Conservation (phyloP, 116 monocot genomes). For the Trichopus zeylanicus region DNA sequence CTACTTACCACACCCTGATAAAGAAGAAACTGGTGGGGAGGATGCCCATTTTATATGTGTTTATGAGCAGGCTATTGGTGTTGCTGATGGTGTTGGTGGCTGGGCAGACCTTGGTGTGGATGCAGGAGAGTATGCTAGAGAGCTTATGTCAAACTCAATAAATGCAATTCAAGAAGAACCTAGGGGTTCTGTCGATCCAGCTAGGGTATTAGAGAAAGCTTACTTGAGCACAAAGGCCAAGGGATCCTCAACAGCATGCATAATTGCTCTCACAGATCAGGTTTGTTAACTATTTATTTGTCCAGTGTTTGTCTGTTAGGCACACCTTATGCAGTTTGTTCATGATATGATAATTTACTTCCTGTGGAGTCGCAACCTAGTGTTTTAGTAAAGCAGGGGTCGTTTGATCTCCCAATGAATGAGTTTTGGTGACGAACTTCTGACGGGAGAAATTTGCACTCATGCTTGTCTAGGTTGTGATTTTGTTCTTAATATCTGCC, state of each 20-base stretch:
- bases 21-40: slow-evolving; percentile 91
- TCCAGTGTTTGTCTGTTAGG: background rate
- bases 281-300: slow-evolving; percentile 20
- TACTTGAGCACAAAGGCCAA: slow-evolving; percentile 67
- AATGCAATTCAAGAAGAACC: slow-evolving; percentile 77
- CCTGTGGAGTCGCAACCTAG: no score
- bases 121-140: slow-evolving; percentile 84
- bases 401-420: no score
- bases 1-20: slow-evolving; percentile 90
- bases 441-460: no score
- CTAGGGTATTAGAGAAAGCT: slow-evolving; percentile 85
- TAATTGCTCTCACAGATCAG: slow-evolving; percentile 84
- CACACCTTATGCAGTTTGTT: background rate
- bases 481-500: no score
- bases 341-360: background rate
- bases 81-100: slow-evolving; percentile 98
- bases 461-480: no score
- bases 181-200: slow-evolving; percentile 76
- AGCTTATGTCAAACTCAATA: slow-evolving; percentile 81
- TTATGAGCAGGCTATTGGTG: slow-evolving; percentile 81
- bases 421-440: no score
- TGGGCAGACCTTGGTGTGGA: slow-evolving; percentile 93
- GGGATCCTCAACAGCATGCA: slow-evolving; percentile 97
- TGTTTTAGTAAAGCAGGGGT: no score
- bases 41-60: slow-evolving; percentile 95